phyloP scores from a whole-genome alignment of 2,329 filamentous ascomycete species.

The Paramyrothecium roridum region DNA sequence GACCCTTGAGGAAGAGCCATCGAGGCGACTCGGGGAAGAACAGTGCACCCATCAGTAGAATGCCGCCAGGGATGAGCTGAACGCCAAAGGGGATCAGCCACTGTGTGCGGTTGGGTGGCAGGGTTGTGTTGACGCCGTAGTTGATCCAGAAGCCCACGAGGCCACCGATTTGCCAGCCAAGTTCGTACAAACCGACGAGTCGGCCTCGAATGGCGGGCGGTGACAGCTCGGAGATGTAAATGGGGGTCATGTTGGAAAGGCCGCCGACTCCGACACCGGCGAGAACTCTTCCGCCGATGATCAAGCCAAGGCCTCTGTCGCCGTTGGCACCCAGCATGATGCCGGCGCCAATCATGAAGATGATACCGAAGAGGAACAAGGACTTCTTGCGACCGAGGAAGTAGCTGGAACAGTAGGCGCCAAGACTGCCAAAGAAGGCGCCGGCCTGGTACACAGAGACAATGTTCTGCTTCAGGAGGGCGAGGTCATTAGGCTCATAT shows the following conservation, averaged over 20 bases:
- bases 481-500: slow-evolving; percentile 44
- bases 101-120: slow-evolving; percentile 45
- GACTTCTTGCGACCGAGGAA: slow-evolving; percentile 65
- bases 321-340: slow-evolving; percentile 67
- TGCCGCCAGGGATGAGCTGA: slow-evolving; percentile 63
- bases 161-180: slow-evolving; percentile 63
- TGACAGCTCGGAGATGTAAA: slow-evolving; percentile 58
- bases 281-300: slow-evolving; percentile 60
- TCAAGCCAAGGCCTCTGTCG: slow-evolving; percentile 59
- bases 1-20: slow-evolving; percentile 64
- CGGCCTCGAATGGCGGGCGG: slow-evolving; percentile 63
- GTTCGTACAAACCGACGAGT: slow-evolving; percentile 64
- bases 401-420: slow-evolving; percentile 63
- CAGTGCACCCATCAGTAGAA: slow-evolving; percentile 56
- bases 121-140: slow-evolving; percentile 41
- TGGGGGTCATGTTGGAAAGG: slow-evolving; percentile 60
- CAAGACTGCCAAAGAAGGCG: slow-evolving; percentile 76
- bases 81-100: slow-evolving; percentile 66
- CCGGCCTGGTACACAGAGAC: slow-evolving; percentile 80
- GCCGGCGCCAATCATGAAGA: slow-evolving; percentile 70
- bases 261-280: slow-evolving; percentile 63
- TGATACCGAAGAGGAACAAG: slow-evolving; percentile 54
- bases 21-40: slow-evolving; percentile 65
- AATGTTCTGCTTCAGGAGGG: slow-evolving; percentile 69
- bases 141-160: slow-evolving; percentile 61